Percentiles rank a stretch among this genome's conserved stretches.
phyloP scores from a whole-genome alignment of 768 basidiomycete genomes.

The Tricholoma hemisulphureum region DNA sequence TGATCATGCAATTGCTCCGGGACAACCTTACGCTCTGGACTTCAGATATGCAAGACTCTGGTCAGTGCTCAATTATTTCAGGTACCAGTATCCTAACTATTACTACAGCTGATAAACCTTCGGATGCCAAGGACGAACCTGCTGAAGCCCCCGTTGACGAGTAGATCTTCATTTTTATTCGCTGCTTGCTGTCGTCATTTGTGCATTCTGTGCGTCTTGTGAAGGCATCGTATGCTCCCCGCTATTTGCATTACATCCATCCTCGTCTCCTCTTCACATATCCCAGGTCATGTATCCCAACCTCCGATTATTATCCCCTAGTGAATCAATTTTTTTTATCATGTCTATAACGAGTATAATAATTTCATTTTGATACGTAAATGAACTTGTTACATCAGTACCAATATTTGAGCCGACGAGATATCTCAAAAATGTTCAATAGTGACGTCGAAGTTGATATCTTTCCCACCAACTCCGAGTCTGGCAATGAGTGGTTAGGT shows the following conservation, averaged over 20 bases:
- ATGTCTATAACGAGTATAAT: slow-evolving; percentile 2
- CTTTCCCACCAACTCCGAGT: neutral
- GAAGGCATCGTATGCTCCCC: slow-evolving; percentile 14
- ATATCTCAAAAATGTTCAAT: too few species aligned
- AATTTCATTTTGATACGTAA: neutral
- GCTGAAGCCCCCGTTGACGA: slow-evolving; percentile 66
- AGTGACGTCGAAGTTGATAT: neutral
- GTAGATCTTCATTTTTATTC: slow-evolving; percentile 36
- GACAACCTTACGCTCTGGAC: slow-evolving; percentile 99
- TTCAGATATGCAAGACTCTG: slow-evolving; percentile 93
- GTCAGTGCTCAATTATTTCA: slow-evolving; percentile 39
- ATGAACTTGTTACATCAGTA: neutral
- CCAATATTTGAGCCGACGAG: neutral
- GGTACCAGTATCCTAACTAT: slow-evolving; percentile 6
- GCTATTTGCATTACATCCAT: slow-evolving; percentile 20
- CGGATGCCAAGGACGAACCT: slow-evolving; percentile 68
- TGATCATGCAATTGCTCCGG: slow-evolving; percentile 95
- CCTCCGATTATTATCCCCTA: slow-evolving; percentile 14
- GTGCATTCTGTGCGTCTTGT: slow-evolving; percentile 12
- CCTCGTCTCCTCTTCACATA: neutral
- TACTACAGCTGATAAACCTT: slow-evolving; percentile 59
- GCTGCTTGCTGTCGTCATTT: slow-evolving; percentile 20
- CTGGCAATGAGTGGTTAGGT: neutral
- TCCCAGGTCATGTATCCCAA: slow-evolving; percentile 17
- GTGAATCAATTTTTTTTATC: slow-evolving; percentile 15